phyloP scores from a whole-genome alignment of 140 eudicot genomes.

The Anethum foeniculum region DNA sequence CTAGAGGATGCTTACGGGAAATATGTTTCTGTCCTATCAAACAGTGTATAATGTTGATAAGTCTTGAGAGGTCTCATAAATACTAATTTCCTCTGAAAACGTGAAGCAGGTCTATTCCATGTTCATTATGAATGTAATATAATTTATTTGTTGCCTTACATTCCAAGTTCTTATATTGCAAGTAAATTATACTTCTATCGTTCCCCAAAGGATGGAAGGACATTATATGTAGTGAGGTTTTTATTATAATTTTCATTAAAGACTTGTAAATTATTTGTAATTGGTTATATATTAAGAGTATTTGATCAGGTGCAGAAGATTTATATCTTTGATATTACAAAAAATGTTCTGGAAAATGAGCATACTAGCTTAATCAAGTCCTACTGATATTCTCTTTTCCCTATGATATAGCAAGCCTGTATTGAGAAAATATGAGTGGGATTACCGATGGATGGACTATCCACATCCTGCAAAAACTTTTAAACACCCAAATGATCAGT shows the following conservation, averaged over 20 bases:
- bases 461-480: slow-evolving; percentile 47
- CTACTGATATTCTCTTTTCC: slow-evolving; percentile 4
- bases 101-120: background rate
- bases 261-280: background rate
- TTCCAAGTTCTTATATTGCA: background rate
- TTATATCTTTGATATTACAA: background rate
- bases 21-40: background rate
- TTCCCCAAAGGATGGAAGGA: background rate
- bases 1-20: background rate
- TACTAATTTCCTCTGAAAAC: background rate
- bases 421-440: slow-evolving; percentile 66
- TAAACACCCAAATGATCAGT: slow-evolving; percentile 73
- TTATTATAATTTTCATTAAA: background rate
- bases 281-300: background rate
- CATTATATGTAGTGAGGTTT: background rate
- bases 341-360: background rate
- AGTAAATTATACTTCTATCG: background rate
- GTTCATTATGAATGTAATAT: background rate
- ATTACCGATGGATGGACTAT: slow-evolving; percentile 94
- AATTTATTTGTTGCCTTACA: background rate
- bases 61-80: background rate
- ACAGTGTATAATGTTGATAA: background rate
- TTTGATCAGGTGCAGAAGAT: background rate
- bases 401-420: slow-evolving; percentile 36
- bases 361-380: background rate